Conservation (phyloP, 2,329 filamentous ascomycete genomes). For the Aspergillus carbonarius region DNA sequence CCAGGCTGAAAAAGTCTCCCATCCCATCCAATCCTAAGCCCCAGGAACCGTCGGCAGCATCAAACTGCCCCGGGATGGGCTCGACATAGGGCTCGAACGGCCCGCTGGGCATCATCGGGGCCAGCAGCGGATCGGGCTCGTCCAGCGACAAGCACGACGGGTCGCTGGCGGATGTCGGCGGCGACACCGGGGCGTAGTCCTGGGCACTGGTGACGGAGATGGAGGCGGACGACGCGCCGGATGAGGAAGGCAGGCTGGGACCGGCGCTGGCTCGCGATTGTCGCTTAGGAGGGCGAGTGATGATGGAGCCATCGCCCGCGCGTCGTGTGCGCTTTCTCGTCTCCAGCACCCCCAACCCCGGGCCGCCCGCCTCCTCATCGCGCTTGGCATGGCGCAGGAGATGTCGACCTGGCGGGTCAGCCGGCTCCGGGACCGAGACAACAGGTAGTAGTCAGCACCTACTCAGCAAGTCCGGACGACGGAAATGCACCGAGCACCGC, state of each 20-base stretch:
- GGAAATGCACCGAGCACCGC: slow-evolving; percentile 61
- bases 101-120: slow-evolving; percentile 31
- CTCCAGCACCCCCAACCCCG: slow-evolving; percentile 48
- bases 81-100: slow-evolving; percentile 35
- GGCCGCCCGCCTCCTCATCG: slow-evolving; percentile 52
- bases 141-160: slow-evolving; percentile 25
- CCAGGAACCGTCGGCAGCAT: slow-evolving; percentile 35
- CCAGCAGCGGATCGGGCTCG: slow-evolving; percentile 29
- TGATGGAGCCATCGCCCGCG: slow-evolving; percentile 49
- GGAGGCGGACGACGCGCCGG: slow-evolving; percentile 8
- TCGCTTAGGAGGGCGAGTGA: slow-evolving; percentile 39
- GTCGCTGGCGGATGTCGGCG: slow-evolving; percentile 26
- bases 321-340: slow-evolving; percentile 53
- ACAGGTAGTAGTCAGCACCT: slow-evolving; percentile 23
- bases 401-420: slow-evolving; percentile 53
- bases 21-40: slow-evolving; percentile 21
- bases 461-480: slow-evolving; percentile 60
- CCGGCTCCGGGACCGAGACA: not conserved
- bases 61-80: slow-evolving; percentile 34
- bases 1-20: slow-evolving; percentile 59
- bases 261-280: slow-evolving; percentile 13
- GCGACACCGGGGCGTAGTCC: slow-evolving; percentile 27
- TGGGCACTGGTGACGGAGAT: slow-evolving; percentile 16
- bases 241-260: slow-evolving; percentile 1
- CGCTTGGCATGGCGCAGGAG: slow-evolving; percentile 54